Conservation (phyloP, 805 yeast species). For the Cyberlindnera meyerae region DNA sequence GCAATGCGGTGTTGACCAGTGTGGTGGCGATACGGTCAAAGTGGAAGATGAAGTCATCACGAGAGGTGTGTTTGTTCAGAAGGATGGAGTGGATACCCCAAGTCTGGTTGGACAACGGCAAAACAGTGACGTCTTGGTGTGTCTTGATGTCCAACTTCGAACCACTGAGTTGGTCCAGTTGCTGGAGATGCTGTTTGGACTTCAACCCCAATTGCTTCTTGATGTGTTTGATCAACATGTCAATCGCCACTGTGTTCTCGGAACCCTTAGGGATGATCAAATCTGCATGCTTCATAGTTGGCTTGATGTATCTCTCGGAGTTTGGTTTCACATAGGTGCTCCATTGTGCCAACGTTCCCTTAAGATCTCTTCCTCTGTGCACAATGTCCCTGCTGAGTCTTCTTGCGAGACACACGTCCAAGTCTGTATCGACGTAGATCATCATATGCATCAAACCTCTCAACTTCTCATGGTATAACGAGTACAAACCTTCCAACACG, state of each 20-base stretch:
- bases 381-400: constrained; percentile 82
- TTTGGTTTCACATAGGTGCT: constrained; percentile 87
- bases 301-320: constrained; percentile 67
- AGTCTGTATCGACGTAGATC: constrained; percentile 88
- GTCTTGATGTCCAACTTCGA: constrained; percentile 26
- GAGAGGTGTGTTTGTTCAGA: constrained; percentile 45
- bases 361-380: constrained; percentile 78
- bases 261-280: constrained; percentile 87
- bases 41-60: constrained; percentile 81
- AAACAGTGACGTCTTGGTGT: constrained; percentile 19
- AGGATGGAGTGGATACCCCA: constrained; percentile 68
- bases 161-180: constrained; percentile 55
- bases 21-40: constrained; percentile 78
- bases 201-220: constrained; percentile 63
- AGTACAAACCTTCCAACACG: constrained; percentile 86
- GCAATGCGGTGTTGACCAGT: constrained; percentile 64
- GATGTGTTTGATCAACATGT: constrained; percentile 74
- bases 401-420: constrained; percentile 88
- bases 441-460: constrained; percentile 77
- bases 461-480: constrained; percentile 66
- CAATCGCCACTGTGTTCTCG: constrained; percentile 76
- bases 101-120: constrained; percentile 57
- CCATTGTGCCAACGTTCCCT: constrained; percentile 87
- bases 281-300: constrained; percentile 77
- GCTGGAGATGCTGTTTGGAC: constrained; percentile 61